phyloP scores from a whole-genome alignment of 352 stramenopile genomes.

The Globisporangium megalacanthum region DNA sequence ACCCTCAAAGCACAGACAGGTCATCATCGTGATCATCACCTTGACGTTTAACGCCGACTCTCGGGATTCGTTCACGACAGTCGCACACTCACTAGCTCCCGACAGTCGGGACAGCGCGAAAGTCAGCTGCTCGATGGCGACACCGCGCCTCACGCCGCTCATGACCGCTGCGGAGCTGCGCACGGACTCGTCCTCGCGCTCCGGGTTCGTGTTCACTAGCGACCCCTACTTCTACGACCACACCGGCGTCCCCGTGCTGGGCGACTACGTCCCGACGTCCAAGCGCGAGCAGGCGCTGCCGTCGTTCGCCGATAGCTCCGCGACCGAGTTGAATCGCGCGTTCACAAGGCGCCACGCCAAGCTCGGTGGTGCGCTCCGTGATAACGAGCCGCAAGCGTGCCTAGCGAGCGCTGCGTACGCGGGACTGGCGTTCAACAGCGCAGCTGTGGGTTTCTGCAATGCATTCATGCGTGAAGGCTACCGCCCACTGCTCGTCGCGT shows the following conservation, averaged over 20 bases:
- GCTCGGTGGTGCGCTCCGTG: constrained; percentile 22
- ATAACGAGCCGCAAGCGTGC: constrained; percentile 23
- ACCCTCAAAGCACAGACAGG: no score
- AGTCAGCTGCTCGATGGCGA: not conserved
- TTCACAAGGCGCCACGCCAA: not conserved
- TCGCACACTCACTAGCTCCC: no score
- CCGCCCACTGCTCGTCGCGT: constrained; percentile 39
- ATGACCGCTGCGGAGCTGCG: not conserved
- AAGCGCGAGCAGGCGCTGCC: constrained; percentile 2
- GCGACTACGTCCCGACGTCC: constrained; percentile 1
- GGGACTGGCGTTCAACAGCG: constrained; percentile 32
- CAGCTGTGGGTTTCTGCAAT: constrained; percentile 21
- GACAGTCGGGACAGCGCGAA: no score
- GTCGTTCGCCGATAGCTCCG: not conserved
- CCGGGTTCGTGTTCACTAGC: constrained; percentile 1
- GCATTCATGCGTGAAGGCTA: constrained; percentile 31
- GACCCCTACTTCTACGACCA: not conserved
- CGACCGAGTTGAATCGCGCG: not conserved
- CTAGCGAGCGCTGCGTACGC: constrained; percentile 31
- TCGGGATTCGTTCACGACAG: no score
- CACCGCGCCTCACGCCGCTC: not conserved
- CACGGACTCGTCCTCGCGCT: constrained; percentile 8
- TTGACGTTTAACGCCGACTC: no score
- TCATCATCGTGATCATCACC: no score
- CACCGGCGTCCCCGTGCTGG: not conserved